Conservation (phyloP, 2,329 filamentous ascomycete species). For the Colletotrichum sp. region DNA sequence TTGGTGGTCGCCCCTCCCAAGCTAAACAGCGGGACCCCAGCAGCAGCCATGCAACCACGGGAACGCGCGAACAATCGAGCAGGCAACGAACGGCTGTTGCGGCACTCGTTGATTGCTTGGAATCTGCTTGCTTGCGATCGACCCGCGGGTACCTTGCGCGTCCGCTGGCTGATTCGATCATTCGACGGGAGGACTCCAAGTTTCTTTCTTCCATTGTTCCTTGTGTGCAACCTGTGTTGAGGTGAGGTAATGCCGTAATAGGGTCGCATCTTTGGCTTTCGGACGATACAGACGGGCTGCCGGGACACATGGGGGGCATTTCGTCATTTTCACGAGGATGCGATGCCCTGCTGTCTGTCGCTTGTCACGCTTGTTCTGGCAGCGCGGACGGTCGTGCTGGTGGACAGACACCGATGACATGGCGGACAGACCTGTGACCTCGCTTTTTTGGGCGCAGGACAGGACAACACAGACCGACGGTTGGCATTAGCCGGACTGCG, state of each 20-base stretch:
- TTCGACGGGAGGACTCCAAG: neutral
- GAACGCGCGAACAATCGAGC: slow-evolving; percentile 15
- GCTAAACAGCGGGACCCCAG: slow-evolving; percentile 13
- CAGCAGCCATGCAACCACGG: slow-evolving; percentile 13
- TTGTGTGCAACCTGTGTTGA: neutral
- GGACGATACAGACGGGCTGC: neutral
- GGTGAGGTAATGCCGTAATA: neutral
- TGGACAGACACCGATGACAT: neutral
- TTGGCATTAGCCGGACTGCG: neutral
- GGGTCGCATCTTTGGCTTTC: neutral
- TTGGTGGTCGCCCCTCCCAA: neutral
- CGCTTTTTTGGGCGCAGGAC: neutral
- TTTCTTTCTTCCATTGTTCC: neutral
- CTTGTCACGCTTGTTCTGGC: neutral
- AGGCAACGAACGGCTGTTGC: slow-evolving; percentile 14
- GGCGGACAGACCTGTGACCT: neutral
- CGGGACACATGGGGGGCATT: neutral
- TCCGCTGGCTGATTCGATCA: neutral
- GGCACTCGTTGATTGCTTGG: slow-evolving; percentile 18
- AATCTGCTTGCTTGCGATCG: neutral
- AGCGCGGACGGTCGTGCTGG: neutral
- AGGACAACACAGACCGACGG: neutral
- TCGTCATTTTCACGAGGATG: neutral
- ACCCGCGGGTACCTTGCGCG: slow-evolving; percentile 2
- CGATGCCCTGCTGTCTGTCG: neutral